These are phyloP conservation scores for Leucosporidium creatinivorum DNA, from an alignment of 768 basidiomycete genomes.

Conservation along the genomic window DNA sequence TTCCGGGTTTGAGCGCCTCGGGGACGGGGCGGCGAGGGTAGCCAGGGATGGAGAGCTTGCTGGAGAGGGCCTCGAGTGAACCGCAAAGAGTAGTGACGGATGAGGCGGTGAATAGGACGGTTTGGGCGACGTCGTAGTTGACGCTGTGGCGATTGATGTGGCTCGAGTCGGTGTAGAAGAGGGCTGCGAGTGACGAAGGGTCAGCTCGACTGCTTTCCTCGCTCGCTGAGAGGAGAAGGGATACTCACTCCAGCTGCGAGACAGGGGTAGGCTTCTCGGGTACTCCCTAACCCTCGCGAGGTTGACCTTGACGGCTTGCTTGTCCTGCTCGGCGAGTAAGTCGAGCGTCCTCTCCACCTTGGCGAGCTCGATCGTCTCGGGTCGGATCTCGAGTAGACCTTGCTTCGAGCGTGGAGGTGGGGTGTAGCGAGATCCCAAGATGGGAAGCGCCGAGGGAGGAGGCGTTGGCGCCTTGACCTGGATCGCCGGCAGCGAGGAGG, in stretches of 20 bases:
- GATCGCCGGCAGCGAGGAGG: too few species aligned
- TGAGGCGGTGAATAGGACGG: slow-evolving; percentile 19
- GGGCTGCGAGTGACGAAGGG: slow-evolving; percentile 10
- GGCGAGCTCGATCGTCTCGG: slow-evolving; percentile 52
- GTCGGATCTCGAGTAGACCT: too few species aligned
- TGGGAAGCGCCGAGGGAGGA: too few species aligned
- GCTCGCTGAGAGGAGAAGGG: not conserved
- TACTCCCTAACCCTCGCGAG: slow-evolving; percentile 18
- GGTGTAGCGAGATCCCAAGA: too few species aligned
- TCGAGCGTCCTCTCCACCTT: not conserved
- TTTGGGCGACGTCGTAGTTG: slow-evolving; percentile 20
- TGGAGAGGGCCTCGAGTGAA: slow-evolving; percentile 21
- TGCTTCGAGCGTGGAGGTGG: too few species aligned
- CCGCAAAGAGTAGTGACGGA: slow-evolving; percentile 19
- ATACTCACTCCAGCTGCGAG: slow-evolving; percentile 26
- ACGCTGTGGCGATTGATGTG: slow-evolving; percentile 11
- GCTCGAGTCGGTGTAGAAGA: slow-evolving; percentile 26
- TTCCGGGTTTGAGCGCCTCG: slow-evolving; percentile 1
- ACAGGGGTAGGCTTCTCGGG: slow-evolving; percentile 22
- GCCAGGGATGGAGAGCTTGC: slow-evolving; percentile 2
- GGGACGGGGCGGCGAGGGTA: not conserved
- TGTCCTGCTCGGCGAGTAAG: slow-evolving; percentile 4
- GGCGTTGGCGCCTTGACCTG: too few species aligned
- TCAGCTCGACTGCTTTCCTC: not conserved
- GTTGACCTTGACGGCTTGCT: slow-evolving; percentile 10